Evolutionary conservation across 2,329 filamentous ascomycete species (phyloP), one percentile per base, ranked within the genome.

Genomic region (Colletotrichum chlorophyti): DNA sequence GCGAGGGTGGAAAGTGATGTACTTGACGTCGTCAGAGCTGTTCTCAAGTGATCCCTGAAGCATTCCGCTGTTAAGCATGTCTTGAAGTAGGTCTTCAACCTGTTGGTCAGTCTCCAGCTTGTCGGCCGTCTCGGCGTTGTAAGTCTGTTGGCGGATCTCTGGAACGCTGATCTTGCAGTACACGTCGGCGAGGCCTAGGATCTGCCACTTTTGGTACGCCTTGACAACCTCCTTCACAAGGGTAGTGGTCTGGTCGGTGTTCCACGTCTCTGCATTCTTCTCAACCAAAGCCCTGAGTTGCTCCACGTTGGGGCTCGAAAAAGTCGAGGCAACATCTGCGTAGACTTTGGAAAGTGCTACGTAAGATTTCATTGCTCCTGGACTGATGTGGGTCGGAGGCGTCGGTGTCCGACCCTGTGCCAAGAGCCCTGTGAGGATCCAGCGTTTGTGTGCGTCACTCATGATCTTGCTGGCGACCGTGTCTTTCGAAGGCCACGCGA

Each of bases 361-460:
- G 65, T 87, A 87, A 5, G 76, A 70, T 66, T 84, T 88, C 60
- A 83, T 76, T 1, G 85, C 81, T 17, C 75, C 72, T 2, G 72
- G 59, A 46, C 82, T 79, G 7, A 84, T 82, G 42, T 84, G 83
- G 34, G 80, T 77, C 1, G 91, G 90, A 9, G 85, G 69, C 1
- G 73, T 65, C 2, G 77, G 75, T 5, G 79, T 77, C 66, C 79
- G 84, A 64, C 93, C 93, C 50, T 87, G 77, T 6, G 84, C 79
- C 15, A 99, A 77, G 52, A 97, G 80, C 50, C 87, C 86, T 9
- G 93, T 82, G 14, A 99, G 76, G 8, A 96, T 70, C 90, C 92
- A 97, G 73, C 94, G 96, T 76, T 94, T 96, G 79, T 96, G 94
- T 6, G 91, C 91, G 64, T 97, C 92, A 4, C 90, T 80, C 89